Evolutionary conservation across 257 asterid species (phyloP).

Genomic region (Solanum dulcamara): DNA sequence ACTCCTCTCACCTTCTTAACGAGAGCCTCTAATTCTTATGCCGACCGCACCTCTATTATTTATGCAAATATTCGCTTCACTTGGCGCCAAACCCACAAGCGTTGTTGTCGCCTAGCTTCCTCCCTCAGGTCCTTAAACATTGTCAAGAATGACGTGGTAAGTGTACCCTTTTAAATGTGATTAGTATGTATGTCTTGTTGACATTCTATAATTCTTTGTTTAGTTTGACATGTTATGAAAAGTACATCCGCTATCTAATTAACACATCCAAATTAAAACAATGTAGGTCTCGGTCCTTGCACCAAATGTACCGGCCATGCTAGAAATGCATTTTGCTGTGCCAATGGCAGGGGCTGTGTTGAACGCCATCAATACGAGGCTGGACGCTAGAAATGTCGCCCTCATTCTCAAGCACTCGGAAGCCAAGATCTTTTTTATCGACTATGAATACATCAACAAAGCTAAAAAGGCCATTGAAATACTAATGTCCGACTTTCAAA

Average conservation of each 20-base stretch:
- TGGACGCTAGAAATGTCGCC: slow-evolving; percentile 50
- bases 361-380: slow-evolving; percentile 68
- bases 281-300: slow-evolving; percentile 89
- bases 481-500: slow-evolving; percentile 11
- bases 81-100: slow-evolving; percentile 55
- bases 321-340: slow-evolving; percentile 89
- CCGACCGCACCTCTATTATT: slow-evolving; percentile 39
- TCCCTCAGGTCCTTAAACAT: slow-evolving; percentile 44
- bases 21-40: slow-evolving; percentile 54
- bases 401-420: slow-evolving; percentile 61
- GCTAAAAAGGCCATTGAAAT: slow-evolving; percentile 44
- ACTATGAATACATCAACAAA: slow-evolving; percentile 31
- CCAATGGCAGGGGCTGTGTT: slow-evolving; percentile 96
- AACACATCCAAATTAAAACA: too few relatives aligned
- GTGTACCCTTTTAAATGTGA: neutral
- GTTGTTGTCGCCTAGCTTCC: slow-evolving; percentile 76
- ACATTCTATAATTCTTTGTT: too few relatives aligned
- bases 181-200: neutral
- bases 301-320: slow-evolving; percentile 74
- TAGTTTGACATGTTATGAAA: too few relatives aligned
- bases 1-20: slow-evolving; percentile 61
- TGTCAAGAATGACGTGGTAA: slow-evolving; percentile 51
- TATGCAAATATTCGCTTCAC: slow-evolving; percentile 42
- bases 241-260: too few relatives aligned
- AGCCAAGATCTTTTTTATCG: slow-evolving; percentile 57